Evolutionary conservation across 352 stramenopile genomes (phyloP), one percentile per base, ranked within the genome.

Genomic region (Globisporangium paroecandrum): DNA sequence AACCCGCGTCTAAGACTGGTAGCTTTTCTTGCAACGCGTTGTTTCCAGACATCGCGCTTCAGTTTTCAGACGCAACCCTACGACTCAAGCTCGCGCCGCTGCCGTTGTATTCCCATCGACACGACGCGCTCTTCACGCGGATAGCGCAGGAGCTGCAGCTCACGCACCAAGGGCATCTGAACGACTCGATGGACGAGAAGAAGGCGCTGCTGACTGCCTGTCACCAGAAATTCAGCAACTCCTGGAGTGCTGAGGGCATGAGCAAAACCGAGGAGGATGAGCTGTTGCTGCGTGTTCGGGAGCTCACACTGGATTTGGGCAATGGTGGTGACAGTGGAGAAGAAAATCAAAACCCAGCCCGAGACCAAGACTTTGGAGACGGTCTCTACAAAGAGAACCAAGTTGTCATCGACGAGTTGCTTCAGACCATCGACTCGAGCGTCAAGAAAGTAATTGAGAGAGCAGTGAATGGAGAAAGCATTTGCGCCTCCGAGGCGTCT

Each of bases 71-170:
- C 4, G 43, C 32, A 4, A 25, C 75, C 25, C 65, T 82, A 18
- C 71, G 69, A 20, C 70, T 83, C 62, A 70, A 71, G 22, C 65
- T 80, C 0, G 61, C 69, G 1, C 49, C 59, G 9, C 51, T 78
- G 7, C 56, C 74, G 7, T 2, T 46, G 8, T 59, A 68, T 27
- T 70, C 69, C 9, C 74, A 72, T 13, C 68, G 59, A 9, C 46
- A 69, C 9, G 64, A 78, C n/a, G 13, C 70, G 15, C 69, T 20
- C 18, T 83, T 83, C 58, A 71, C 72, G 1, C 72, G 73, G 22
- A 71, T 81, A 32, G 69, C 68, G 5, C 78, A 85, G 10, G 74
- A 85, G 55, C 70, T 83, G 24, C 78, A 79, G 47, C 41, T 83
- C 3, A 32, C 71, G 34, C 78, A 83, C 32, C 73, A 81, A 10